Evolutionary conservation across 345 rosid genomes (phyloP), one percentile per base, ranked within the genome.

Genomic region (Moricandia moricandioides): DNA sequence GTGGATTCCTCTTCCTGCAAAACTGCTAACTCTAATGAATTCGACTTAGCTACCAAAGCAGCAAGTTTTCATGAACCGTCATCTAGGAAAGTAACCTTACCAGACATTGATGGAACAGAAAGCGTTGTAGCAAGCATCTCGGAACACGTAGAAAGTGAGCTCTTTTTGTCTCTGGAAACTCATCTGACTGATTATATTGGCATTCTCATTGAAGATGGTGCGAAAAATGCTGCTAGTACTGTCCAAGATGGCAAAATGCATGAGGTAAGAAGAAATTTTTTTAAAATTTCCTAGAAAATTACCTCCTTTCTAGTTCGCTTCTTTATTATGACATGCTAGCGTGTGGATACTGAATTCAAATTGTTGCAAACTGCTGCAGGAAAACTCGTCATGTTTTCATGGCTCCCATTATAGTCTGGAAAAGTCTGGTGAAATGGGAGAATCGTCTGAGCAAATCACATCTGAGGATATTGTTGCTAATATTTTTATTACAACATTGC

Each of bases 111-210:
- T 64, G 55, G 35, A 73, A 35, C 61, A 24, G 54, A 69, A 70
- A 72, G 75, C 71, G 65, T 74, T 61, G 62, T 82, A 51, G 62
- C 83, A 27, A 62, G 79, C 81, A 81, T 91, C 56, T 67, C 83
- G 45, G 86, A 81, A 81, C 73, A 72, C 78, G 85, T 91, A 29
- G 88, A 79, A 81, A 78, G 78, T 49, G 92, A 91, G 82, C 89
- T 96, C 73, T 77, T 84, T 80, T 29, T 71, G 61, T 88, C 91
- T 82, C 76, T 83, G 40, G 79, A 81, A 87, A 69, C 59, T 51
- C 71, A 73, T 66, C 54, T 87, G 81, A 73, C 67, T 45, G 82
- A 85, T 14, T 89, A 87, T 85, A 62, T 78, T 73, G 62, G 80
- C 73, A 58, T 6, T 80, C 83, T 91, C 75, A 72, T 96, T 30